These are phyloP conservation scores for Saussurea involucrata DNA, from an alignment of 129 eudicot genomes.

Conservation along the genomic window DNA sequence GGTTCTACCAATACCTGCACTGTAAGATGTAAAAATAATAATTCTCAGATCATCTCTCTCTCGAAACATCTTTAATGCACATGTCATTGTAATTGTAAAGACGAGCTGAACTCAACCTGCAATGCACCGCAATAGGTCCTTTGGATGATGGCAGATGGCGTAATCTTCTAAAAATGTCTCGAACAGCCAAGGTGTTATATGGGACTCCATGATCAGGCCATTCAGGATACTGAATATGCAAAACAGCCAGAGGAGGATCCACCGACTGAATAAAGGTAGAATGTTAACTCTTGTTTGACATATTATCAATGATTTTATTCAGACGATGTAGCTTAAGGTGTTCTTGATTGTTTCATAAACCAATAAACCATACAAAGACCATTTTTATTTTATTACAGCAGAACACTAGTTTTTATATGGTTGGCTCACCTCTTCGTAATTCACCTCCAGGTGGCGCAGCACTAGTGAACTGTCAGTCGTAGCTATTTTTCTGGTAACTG, in stretches of 20 bases:
- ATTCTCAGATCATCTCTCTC: constrained; percentile 14
- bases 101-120: constrained; percentile 73
- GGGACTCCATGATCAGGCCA: constrained; percentile 99
- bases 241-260: constrained; percentile 67
- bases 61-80: constrained; percentile 8
- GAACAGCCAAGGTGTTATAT: constrained; percentile 66
- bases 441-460: constrained; percentile 71
- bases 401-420: not conserved
- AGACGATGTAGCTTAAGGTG: too few species aligned
- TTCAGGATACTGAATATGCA: constrained; percentile 88
- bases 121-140: constrained; percentile 94
- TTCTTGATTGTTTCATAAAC: not conserved
- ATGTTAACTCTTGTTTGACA: too few species aligned
- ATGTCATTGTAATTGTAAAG: not conserved
- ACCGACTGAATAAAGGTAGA: constrained; percentile 57
- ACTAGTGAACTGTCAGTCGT: constrained; percentile 66
- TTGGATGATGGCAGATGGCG: constrained; percentile 51
- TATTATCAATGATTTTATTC: too few species aligned
- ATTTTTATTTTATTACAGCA: constrained; percentile 17
- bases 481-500: constrained; percentile 48
- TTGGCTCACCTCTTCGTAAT: constrained; percentile 66
- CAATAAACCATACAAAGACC: not conserved
- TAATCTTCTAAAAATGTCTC: constrained; percentile 76
- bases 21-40: constrained; percentile 33
- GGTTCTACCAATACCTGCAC: constrained; percentile 99